Percentiles rank a stretch among this genome's conserved stretches.
These are phyloP conservation scores for Actinidia arguta DNA, from an alignment of 179 eudicot genomes.

Conservation along the genomic window DNA sequence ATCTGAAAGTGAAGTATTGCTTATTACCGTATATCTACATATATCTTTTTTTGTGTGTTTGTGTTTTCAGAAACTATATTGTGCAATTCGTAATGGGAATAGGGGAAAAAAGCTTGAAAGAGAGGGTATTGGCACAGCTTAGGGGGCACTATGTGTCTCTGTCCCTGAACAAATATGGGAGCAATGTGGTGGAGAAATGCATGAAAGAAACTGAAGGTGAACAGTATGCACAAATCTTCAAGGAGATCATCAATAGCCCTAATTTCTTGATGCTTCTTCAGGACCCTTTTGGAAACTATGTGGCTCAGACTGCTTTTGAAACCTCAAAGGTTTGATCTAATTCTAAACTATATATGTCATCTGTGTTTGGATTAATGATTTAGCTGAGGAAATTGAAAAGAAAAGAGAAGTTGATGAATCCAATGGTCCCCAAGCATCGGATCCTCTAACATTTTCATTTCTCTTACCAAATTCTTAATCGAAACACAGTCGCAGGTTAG, in stretches of 20 bases:
- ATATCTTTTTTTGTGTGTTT: background rate
- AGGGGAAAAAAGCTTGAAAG: conserved; percentile 7
- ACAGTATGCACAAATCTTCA: conserved; percentile 24
- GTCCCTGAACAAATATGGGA: conserved; percentile 48
- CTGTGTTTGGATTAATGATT: background rate
- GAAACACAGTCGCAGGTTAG: no score
- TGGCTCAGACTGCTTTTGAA: conserved; percentile 42
- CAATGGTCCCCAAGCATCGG: no score
- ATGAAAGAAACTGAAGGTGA: conserved; percentile 23
- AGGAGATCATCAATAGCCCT: conserved; percentile 29
- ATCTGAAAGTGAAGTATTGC: no score
- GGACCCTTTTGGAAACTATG: conserved; percentile 56
- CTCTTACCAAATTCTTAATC: no score
- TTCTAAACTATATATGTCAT: background rate
- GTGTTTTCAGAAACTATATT: conserved; percentile 58
- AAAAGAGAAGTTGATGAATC: no score
- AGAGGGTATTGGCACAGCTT: conserved; percentile 25
- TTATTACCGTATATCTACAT: no score
- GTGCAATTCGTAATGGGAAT: conserved; percentile 44
- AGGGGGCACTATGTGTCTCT: conserved; percentile 38
- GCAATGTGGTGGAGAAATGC: conserved; percentile 64
- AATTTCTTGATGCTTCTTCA: conserved; percentile 40
- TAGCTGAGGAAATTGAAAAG: background rate
- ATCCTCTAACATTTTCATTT: no score
- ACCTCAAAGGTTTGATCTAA: conserved; percentile 34